Percentiles rank a stretch among this genome's conserved stretches.
Evolutionary conservation across 352 stramenopile genomes (phyloP).

Genomic region (Paralagenidium karlingii): DNA sequence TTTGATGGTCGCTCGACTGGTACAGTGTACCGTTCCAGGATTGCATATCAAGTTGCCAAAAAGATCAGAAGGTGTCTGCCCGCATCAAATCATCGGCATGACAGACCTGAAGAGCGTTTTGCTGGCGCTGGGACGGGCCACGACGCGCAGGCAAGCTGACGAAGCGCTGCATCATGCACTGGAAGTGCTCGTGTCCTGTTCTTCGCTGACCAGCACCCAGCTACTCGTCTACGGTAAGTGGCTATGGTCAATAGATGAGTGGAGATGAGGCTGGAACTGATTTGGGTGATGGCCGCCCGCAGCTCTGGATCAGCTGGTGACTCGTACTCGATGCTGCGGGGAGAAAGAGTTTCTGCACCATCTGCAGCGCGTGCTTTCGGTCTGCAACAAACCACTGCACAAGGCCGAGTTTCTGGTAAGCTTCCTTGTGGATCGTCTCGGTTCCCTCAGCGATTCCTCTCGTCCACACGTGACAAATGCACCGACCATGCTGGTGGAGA

Average conservation of each 20-base stretch:
- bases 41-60: too few relatives aligned
- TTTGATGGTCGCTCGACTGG: too few relatives aligned
- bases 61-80: too few relatives aligned
- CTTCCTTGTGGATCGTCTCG: conserved; percentile 16
- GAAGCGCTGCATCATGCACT: conserved; percentile 8
- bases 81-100: too few relatives aligned
- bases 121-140: conserved; percentile 11
- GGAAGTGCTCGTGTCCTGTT: conserved; percentile 12
- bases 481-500: conserved; percentile 14
- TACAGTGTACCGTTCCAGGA: too few relatives aligned
- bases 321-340: too few relatives aligned
- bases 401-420: conserved; percentile 43
- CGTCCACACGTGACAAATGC: conserved; percentile 1
- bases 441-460: neutral
- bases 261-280: neutral
- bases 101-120: too few relatives aligned
- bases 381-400: conserved; percentile 23
- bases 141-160: conserved; percentile 1
- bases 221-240: conserved; percentile 16
- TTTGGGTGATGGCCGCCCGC: too few relatives aligned
- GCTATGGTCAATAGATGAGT: neutral
- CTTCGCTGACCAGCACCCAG: conserved; percentile 11
- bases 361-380: conserved; percentile 21
- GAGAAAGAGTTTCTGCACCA: conserved; percentile 2
- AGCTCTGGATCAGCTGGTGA: too few relatives aligned